Evolutionary conservation across 2,329 filamentous ascomycete genomes (phyloP).

Genomic region (Curvularia sp.): DNA sequence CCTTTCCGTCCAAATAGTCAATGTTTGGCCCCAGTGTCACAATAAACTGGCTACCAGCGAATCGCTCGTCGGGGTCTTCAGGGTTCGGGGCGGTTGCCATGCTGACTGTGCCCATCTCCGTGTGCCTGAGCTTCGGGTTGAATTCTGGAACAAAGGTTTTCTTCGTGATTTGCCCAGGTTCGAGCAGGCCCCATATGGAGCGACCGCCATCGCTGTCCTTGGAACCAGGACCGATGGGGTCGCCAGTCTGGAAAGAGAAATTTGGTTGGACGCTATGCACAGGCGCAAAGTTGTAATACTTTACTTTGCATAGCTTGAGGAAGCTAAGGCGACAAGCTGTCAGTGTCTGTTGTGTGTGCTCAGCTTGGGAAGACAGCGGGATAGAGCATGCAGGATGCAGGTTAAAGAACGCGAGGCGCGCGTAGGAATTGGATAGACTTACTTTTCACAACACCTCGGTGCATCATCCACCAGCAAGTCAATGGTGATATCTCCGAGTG

Average conservation of each 20-base stretch:
- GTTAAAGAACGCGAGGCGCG: slow-evolving; percentile 28
- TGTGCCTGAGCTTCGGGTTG: slow-evolving; percentile 85
- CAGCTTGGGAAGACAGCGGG: slow-evolving; percentile 56
- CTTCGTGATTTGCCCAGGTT: slow-evolving; percentile 66
- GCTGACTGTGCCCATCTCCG: slow-evolving; percentile 89
- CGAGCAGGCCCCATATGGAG: slow-evolving; percentile 87
- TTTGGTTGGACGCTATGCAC: slow-evolving; percentile 91
- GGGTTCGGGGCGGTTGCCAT: slow-evolving; percentile 89
- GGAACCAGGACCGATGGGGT: slow-evolving; percentile 86
- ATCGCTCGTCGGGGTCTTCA: slow-evolving; percentile 77
- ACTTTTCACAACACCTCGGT: slow-evolving; percentile 95
- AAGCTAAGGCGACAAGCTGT: slow-evolving; percentile 71
- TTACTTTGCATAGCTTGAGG: slow-evolving; percentile 96
- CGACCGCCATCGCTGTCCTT: slow-evolving; percentile 88
- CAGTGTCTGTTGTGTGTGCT: slow-evolving; percentile 59
- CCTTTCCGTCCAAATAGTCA: slow-evolving; percentile 89
- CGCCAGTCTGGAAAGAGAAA: slow-evolving; percentile 96
- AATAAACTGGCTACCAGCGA: slow-evolving; percentile 92
- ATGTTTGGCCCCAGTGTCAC: slow-evolving; percentile 89
- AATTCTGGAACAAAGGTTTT: slow-evolving; percentile 85
- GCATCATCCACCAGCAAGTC: slow-evolving; percentile 89
- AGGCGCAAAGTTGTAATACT: slow-evolving; percentile 98
- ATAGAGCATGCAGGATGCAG: slow-evolving; percentile 31
- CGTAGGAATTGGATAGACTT: slow-evolving; percentile 53
- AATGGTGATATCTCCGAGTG: slow-evolving; percentile 90